Base-by-base conservation (phyloP, 2,329 filamentous ascomycete genomes). In the Fusarium denticulatum region DNA sequence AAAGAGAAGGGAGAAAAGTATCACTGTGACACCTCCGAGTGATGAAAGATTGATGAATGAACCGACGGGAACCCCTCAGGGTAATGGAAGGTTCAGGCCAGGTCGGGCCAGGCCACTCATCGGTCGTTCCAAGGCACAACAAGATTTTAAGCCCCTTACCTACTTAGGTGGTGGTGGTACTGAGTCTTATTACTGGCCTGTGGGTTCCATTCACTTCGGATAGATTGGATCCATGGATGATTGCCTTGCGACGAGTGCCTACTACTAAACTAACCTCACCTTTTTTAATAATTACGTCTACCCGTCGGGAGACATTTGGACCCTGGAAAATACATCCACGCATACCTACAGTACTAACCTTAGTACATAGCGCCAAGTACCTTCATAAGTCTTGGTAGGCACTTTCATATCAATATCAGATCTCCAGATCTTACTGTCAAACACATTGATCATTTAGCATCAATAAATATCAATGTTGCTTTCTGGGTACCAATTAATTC, bases 171-270 rank as follows among this genome's bases (percentile, higher is more conserved):
- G 58, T 61, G 32, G 40, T 47, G 40, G 55, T 46, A 16, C 57
- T 32, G 34, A 46, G 49, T 39, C 59, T 65, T 22, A 49, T 64
- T 16, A 49, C 50, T 66, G 56, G 39, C 47, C 62, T 32, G 46
- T 74, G 71, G 67, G 59, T 73, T 34, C 34, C 14, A 34, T 34
- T 68, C 71, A 71, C 71, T 74, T 71, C 71, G 67, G 67, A 47
- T 60, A 16, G 34, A 36, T 36, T 40, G 46, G 40, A 39, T 46
- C 42, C 22, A 30, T 26, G 39, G 39, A 40, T 26, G 28, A 49
- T 47, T 30, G 28, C 46, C 28, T 49, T n/a, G 14, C 16, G 28
- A 49, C 22, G 20, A 49, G 28, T 49, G 28, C 46, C 26, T 30
- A 32, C 46, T 16, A 13, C 24, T 24, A 12, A 43, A 16, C 16